Base-by-base conservation (phyloP, 2,329 filamentous ascomycete species). In the Beauveria pseudobassiana region DNA sequence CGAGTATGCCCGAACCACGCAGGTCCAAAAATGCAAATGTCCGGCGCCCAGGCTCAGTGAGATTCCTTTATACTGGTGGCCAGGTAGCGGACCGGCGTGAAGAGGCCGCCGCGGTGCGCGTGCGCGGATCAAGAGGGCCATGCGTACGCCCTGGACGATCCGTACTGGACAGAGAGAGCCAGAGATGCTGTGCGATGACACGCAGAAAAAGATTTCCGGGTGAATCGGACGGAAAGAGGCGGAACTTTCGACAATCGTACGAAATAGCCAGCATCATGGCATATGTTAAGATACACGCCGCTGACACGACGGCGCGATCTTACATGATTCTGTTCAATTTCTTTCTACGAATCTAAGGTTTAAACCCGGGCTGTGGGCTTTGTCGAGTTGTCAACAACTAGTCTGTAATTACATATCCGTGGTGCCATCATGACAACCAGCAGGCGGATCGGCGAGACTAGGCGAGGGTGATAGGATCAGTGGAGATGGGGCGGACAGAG, bases 151-250 rank as follows among this genome's bases (percentile, higher is more conserved):
- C 30, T 34, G 30, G 10, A 34, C 12, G 14, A 34, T 34, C 30
- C 10, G 30, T 14, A 34, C 12, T 12, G 12, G 30, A 34, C 30
- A 34, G 7, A 46, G 30, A 22, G 63, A 38, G 30, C 64, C 62
- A 8, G 65, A 69, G 51, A 56, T 62, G 43, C 62, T 61, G 10
- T 57, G 67, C 18, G 69, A 66, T 9, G 55, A 64, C 18, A 65
- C 71, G 2, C 51, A 71, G 63, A 64, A 65, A 26, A 45, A 14
- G 28, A 26, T 50, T 22, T 14, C 24, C 40, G 46, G 12, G 14
- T 8, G 14, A 24, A 48, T 14, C 26, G 34, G 20, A 22, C 30
- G 16, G 10, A 43, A 7, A 7, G 22, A 46, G 20, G 20, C 10
- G 10, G 10, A 34, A 34, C n/a, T 12, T 22, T 46, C 43, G 10